Evolutionary conservation across 192 early-diverging fungal genomes (phyloP).

Genomic region (Coemansia sp.): DNA sequence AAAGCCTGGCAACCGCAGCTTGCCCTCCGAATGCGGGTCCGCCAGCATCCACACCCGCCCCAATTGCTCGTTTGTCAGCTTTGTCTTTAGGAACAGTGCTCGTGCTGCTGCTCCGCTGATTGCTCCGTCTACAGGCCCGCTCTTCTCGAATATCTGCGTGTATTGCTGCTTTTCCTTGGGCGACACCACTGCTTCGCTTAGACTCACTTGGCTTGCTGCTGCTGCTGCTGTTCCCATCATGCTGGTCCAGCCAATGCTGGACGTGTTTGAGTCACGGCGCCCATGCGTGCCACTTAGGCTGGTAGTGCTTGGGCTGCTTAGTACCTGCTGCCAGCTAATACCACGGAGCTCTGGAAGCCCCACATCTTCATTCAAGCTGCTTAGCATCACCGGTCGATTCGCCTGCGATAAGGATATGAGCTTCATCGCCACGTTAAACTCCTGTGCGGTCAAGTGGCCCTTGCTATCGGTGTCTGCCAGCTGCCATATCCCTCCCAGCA

Average conservation of each 20-base stretch:
- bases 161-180: conserved; percentile 62
- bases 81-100: conserved; percentile 76
- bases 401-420: conserved; percentile 84
- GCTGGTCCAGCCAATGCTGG: conserved; percentile 42
- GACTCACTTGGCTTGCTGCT: conserved; percentile 2
- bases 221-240: not conserved
- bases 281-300: conserved; percentile 10
- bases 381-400: conserved; percentile 58
- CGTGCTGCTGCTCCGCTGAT: conserved; percentile 68
- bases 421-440: conserved; percentile 82
- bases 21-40: conserved; percentile 68
- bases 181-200: conserved; percentile 20
- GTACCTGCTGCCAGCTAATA: conserved; percentile 26
- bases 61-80: conserved; percentile 72
- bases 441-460: conserved; percentile 68
- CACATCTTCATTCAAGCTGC: conserved; percentile 45
- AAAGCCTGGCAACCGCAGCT: conserved; percentile 79
- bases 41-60: conserved; percentile 81
- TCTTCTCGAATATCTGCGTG: conserved; percentile 58
- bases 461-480: conserved; percentile 73
- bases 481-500: conserved; percentile 82
- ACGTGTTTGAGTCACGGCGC: conserved; percentile 39
- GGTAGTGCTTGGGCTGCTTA: conserved; percentile 6
- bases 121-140: conserved; percentile 57
- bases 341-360: conserved; percentile 63